Base-by-base conservation (phyloP, 352 stramenopile species). In the Phytophthora quininea region DNA sequence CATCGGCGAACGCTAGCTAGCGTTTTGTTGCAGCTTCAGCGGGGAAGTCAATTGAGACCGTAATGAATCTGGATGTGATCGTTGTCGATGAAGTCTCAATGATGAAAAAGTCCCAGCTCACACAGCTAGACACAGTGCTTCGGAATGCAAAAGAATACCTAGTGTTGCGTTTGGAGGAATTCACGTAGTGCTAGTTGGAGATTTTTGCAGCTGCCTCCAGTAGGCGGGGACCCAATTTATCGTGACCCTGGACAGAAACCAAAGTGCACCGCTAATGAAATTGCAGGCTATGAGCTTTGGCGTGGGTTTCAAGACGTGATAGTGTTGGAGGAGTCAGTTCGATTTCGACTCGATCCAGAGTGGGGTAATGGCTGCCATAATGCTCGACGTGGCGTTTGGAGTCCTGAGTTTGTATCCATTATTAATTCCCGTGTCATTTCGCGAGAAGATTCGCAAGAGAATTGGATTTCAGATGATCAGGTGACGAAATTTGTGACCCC, bases 251-350 rank as follows among this genome's bases (percentile, higher is more conserved):
- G 24, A n/a, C 31, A 27, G 29, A 37, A 40, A 10, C 4, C n/a
- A 27, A 35, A 24, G 5, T 54, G 7, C 12, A 62, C 29, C 19
- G 14, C 12, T 4, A 27, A 37, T 5, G n/a, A 31, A 32, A 4
- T 58, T 7, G 30, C 2, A 14, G 47, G 47, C 3, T 64, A 33
- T n/a, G 11, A 64, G 37, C 12, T 56, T 7, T 64, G 57, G 47
- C 32, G 37, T 32, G 40, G 1, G 7, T 29, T 64, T 19, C 29
- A 3, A 5, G 49, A 11, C 15, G 46, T 51, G 1, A 29, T 64
- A 3, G 4, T 64, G 7, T n/a, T 51, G 4, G 47, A 56, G 15
- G 56, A 63, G 12, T 56, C 46, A 15, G 56, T 63, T 9, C 56
- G 56, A 2, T 51, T 63, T 38, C 33, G 31, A 3, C 35, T 30